Evolutionary conservation across 805 yeast species (phyloP).

Genomic region (Lachancea fermentati): DNA sequence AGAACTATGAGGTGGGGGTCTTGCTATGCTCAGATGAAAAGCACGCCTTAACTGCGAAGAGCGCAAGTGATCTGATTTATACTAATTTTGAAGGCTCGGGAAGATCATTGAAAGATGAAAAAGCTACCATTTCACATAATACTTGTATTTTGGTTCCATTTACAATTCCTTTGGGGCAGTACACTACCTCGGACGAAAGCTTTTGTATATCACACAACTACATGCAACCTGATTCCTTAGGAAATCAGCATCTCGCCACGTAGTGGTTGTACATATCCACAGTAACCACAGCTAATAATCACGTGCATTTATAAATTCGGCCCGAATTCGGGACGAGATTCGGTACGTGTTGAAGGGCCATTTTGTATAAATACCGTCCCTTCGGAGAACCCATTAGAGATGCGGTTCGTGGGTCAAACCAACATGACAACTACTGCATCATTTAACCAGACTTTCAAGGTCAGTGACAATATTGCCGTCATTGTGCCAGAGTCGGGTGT

Average conservation of each 20-base stretch:
- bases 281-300: no score
- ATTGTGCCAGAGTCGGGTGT: constrained; percentile 43
- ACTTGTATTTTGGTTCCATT: constrained; percentile 22
- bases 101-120: not conserved
- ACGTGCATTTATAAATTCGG: no score
- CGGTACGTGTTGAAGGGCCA: not conserved
- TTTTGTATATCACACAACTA: constrained; percentile 20
- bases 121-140: not conserved
- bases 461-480: constrained; percentile 39
- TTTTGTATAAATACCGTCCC: not conserved
- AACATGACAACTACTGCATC: constrained; percentile 29
- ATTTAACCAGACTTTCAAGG: constrained; percentile 34
- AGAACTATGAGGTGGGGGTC: constrained; percentile 53
- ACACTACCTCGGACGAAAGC: constrained; percentile 15
- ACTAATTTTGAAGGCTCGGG: constrained; percentile 5
- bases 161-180: constrained; percentile 15
- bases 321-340: not conserved
- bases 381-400: not conserved
- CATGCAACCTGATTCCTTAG: constrained; percentile 12
- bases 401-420: not conserved
- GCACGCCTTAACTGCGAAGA: constrained; percentile 13
- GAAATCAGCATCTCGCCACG: constrained; percentile 7
- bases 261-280: not conserved
- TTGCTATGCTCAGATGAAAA: constrained; percentile 32
- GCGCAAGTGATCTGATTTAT: constrained; percentile 20